phyloP scores from a whole-genome alignment of 1,284 basidiomycete genomes.

The Rhodotorula mucilaginosa region DNA sequence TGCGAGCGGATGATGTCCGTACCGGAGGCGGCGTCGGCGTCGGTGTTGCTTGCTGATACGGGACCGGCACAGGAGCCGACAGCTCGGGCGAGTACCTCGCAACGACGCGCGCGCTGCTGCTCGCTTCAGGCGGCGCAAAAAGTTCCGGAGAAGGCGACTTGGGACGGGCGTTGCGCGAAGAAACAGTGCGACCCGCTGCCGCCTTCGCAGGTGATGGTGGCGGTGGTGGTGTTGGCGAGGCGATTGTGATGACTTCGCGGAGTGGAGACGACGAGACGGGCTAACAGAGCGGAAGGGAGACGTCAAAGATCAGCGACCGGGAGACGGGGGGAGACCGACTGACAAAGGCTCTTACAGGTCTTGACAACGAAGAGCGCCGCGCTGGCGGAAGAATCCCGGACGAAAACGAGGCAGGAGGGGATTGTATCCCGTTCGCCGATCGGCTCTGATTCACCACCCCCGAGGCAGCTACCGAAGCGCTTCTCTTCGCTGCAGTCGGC shows the following conservation, averaged over 20 bases:
- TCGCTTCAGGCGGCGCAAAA: not conserved
- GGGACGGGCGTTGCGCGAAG: not conserved
- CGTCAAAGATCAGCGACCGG: no score
- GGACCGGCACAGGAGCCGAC: not conserved
- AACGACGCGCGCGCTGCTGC: not conserved
- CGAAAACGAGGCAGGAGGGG: not conserved
- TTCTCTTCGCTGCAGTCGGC: not conserved
- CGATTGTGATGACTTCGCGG: constrained; percentile 6
- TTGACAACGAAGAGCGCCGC: not conserved
- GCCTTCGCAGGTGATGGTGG: not conserved
- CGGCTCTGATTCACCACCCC: not conserved
- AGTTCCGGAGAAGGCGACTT: constrained; percentile 10
- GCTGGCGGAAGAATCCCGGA: not conserved
- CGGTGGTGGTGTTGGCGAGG: not conserved
- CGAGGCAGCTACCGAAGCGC: not conserved
- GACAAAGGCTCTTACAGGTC: not conserved
- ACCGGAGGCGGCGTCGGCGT: constrained; percentile 13
- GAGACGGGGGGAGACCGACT: no score
- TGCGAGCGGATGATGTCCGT: not conserved
- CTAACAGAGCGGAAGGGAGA: not conserved
- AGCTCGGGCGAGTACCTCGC: not conserved
- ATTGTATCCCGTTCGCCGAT: not conserved
- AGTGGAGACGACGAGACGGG: not conserved
- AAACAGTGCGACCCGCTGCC: not conserved
- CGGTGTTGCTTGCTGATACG: constrained; percentile 7